These are phyloP conservation scores for Physocladia obscura DNA, from an alignment of 192 early-diverging fungal genomes.

Conservation along the genomic window DNA sequence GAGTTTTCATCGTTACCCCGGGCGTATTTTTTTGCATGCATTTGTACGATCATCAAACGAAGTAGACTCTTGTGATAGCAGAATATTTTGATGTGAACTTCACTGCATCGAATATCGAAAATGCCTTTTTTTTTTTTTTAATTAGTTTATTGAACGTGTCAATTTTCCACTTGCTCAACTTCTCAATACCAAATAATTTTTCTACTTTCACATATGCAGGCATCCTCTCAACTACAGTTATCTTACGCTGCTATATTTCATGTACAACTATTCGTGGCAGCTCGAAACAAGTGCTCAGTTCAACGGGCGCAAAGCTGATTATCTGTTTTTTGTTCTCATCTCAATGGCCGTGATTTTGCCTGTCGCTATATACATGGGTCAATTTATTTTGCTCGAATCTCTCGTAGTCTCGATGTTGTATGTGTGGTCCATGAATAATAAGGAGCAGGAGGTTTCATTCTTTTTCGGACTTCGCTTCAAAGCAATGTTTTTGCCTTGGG, in stretches of 20 bases:
- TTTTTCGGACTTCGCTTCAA: slow-evolving; percentile 74
- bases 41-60: too few relatives aligned
- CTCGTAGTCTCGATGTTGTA: slow-evolving; percentile 68
- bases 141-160: not conserved
- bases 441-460: slow-evolving; percentile 60
- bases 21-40: not conserved
- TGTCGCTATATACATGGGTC: slow-evolving; percentile 12
- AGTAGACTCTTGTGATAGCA: too few relatives aligned
- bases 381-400: slow-evolving; percentile 45
- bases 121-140: not conserved
- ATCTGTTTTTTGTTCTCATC: slow-evolving; percentile 73
- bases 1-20: not conserved
- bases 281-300: slow-evolving; percentile 68
- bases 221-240: slow-evolving; percentile 54
- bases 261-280: slow-evolving; percentile 69
- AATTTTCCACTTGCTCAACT: not conserved
- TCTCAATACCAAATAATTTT: too few relatives aligned
- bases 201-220: slow-evolving; percentile 12
- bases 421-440: slow-evolving; percentile 72
- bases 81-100: too few relatives aligned
- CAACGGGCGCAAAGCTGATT: slow-evolving; percentile 72
- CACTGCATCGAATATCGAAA: too few relatives aligned
- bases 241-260: slow-evolving; percentile 70
- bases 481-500: slow-evolving; percentile 78
- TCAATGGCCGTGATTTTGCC: slow-evolving; percentile 43